A percentile compares a stretch with the other conserved stretches of the same genome.
Evolutionary conservation across 176 grass and related monocot genomes (phyloP).

Genomic region (Carex parvula): DNA sequence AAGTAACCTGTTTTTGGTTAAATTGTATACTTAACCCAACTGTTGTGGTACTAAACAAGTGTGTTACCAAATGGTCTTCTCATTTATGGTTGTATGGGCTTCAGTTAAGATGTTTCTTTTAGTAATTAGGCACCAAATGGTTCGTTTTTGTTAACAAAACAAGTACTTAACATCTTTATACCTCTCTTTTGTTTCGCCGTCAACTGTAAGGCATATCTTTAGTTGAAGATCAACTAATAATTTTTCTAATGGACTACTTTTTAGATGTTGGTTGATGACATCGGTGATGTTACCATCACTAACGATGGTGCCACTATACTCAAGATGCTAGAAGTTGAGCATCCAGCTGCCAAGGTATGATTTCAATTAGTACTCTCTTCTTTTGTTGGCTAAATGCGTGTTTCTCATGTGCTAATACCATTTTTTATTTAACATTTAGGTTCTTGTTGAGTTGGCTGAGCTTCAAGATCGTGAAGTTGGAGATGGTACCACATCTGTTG

Average conservation of each 20-base stretch:
- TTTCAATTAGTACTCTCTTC: neutral
- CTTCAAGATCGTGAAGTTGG: slow-evolving; percentile 96
- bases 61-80: neutral
- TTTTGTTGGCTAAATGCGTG: neutral
- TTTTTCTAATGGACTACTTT: neutral
- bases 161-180: neutral
- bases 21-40: neutral
- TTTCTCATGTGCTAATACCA: neutral
- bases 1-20: neutral
- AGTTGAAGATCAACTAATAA: neutral
- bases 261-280: slow-evolving; percentile 93
- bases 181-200: neutral
- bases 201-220: neutral
- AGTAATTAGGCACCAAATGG: neutral
- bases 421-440: slow-evolving; percentile 36
- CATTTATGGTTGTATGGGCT: neutral
- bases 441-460: slow-evolving; percentile 96
- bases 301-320: slow-evolving; percentile 95
- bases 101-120: too few species aligned
- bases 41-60: neutral
- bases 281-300: slow-evolving; percentile 93
- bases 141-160: neutral
- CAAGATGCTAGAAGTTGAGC: slow-evolving; percentile 94
- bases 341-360: slow-evolving; percentile 80
- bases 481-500: slow-evolving; percentile 88